Percentiles rank a stretch among this genome's conserved stretches.
Evolutionary conservation across 192 early-diverging fungal species (phyloP).

Genomic region (Backusella sp.): DNA sequence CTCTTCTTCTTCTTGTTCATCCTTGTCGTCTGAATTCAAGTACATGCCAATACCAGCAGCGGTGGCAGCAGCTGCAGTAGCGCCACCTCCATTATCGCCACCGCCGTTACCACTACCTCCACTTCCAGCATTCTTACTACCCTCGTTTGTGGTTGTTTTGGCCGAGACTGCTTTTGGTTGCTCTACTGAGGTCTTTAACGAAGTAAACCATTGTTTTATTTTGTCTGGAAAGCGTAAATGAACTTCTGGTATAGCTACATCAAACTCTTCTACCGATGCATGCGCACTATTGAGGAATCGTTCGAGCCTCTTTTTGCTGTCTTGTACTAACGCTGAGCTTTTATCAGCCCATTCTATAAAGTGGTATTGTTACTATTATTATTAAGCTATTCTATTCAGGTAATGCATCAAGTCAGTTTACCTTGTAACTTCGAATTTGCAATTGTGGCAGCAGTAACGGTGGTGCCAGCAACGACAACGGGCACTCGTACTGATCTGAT

Average conservation of each 20-base stretch:
- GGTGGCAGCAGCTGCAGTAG: slow-evolving; percentile 45
- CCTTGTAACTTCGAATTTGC: slow-evolving; percentile 63
- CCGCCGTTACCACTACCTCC: background rate
- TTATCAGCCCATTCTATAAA: slow-evolving; percentile 35
- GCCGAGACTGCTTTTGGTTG: slow-evolving; percentile 27
- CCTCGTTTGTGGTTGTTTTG: slow-evolving; percentile 22
- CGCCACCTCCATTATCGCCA: slow-evolving; percentile 19
- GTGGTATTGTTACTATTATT: background rate
- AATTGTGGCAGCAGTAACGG: slow-evolving; percentile 57
- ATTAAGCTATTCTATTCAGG: background rate
- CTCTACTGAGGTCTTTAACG: background rate
- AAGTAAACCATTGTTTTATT: slow-evolving; percentile 22
- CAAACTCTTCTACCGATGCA: slow-evolving; percentile 34
- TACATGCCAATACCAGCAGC: slow-evolving; percentile 32
- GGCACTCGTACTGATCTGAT: slow-evolving; percentile 56
- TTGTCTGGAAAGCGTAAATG: slow-evolving; percentile 39
- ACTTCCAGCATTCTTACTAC: slow-evolving; percentile 11
- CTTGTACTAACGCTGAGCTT: slow-evolving; percentile 38
- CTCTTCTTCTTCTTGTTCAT: slow-evolving; percentile 2
- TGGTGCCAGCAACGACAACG: slow-evolving; percentile 53
- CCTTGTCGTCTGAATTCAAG: slow-evolving; percentile 11
- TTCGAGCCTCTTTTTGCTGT: slow-evolving; percentile 35
- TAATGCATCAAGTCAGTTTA: slow-evolving; percentile 10
- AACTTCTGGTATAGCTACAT: slow-evolving; percentile 40
- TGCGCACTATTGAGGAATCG: slow-evolving; percentile 35